Evolutionary conservation across 179 eudicot genomes (phyloP), one percentile per base, ranked within the genome.

Genomic region (Silene coronaria): DNA sequence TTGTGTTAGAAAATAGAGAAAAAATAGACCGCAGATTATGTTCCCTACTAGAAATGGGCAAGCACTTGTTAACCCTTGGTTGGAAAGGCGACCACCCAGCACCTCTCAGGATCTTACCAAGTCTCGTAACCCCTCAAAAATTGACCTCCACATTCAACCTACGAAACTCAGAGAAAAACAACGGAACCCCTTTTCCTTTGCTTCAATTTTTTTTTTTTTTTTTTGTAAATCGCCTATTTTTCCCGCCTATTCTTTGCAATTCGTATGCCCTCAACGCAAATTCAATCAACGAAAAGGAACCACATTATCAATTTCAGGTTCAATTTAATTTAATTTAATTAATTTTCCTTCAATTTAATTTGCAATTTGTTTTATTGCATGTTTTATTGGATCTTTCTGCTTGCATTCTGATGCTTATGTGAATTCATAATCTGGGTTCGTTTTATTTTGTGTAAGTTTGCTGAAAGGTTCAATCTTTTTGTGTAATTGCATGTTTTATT

Each of bases 371-470:
- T 38, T 14, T 51, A 34, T 42, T 42, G 57, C 57, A 2, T 51
- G 57, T 51, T 51, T 51, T 13, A 51, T 51, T 51, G n/a, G 19
- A 13, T 13, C 67, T 62, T 62, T 12, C 9, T 67, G 69, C 63
- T 61, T 19, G 58, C 53, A 51, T 79, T 75, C 32, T 2, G 59
- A 32, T 34, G 4, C 14, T 75, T 14, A 9, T 79, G 70, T 27
- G n/a, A 67, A n/a, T 73, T 23, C 70, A 27, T 57, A 19, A 10
- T 57, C 10, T 79, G 75, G 78, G 70, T 30, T 60, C 7, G 6
- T 7, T 60, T 71, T 75, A 22, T n/a, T 57, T 66, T 72, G 14
- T n/a, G 11, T 72, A 14, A 30, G 22, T 65, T 13, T 55, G n/a
- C 17, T 45, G 9, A 23, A 59, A 64, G 69, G 30, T 64, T 64